Evolutionary conservation across 495 filamentous ascomycete species (phyloP), one percentile per base, ranked within the genome.

Genomic region (Sporormia fimetaria): DNA sequence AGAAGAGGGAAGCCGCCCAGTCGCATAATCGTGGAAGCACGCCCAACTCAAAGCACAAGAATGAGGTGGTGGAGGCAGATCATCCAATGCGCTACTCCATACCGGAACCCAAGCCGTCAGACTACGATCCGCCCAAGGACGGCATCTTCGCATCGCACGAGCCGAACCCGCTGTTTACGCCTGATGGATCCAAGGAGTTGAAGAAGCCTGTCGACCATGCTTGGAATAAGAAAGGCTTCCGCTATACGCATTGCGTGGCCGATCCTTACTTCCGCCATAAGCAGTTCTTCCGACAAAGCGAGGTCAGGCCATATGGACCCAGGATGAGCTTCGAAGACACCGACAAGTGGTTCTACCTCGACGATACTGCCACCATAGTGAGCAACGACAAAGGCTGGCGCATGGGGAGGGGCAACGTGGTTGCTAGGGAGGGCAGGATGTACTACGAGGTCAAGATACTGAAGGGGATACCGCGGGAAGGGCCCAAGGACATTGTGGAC

Each of bases 371-470:
- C 4, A 70, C 59, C 3, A 70, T 75, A 18, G 65, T 86, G 40
- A 82, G 81, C 0, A 81, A 81, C 16, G 74, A 85, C 36, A 87
- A 87, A 57, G 83, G 83, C 1, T 90, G 81, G 61, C 67, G 83
- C 14, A 83, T 84, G 73, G 76, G 79, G 0, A 77, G 87, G 30
- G 86, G 84, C 9, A 99, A 96, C 56, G 82, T 96, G 0, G 81
- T 81, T 24, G 82, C 84, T 5, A 67, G 92, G n/a, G 83, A 95
- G 62, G 92, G 92, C 1, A 70, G 81, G 12, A 87, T 79, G 65
- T 99, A 93, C 57, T 96, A 83, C 66, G 92, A 99, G 61, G 87
- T 87, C 58, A 85, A 81, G 47, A 75, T 99, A 28, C 73, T 87
- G 7, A 78, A 74, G 37, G 80, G 81, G 5, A 67, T 80, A 31